Evolutionary conservation across 345 rosid genomes (phyloP), one percentile per base, ranked within the genome.

Genomic region (Zanthoxylum bungeanum): DNA sequence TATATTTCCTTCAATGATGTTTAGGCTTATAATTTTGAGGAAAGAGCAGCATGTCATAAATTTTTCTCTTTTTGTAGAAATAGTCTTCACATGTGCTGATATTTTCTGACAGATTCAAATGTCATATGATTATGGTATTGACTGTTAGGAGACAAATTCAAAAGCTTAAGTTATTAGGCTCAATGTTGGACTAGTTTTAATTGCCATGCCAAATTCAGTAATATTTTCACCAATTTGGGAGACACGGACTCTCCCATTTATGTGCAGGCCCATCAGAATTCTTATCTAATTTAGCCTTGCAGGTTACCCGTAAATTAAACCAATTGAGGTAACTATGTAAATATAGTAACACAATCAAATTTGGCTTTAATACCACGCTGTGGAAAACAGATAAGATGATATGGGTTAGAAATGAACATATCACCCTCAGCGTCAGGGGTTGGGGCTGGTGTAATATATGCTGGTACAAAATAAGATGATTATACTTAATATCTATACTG

Each of bases 11-110:
- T 14, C 21, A 61, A 46, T 64, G 57, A 24, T 9, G 50, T 53
- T 51, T 66, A 60, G 59, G 73, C 49, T 74, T 68, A 22, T 42
- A 49, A 47, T 30, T 19, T 44, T 36, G 28, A 62, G 34, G 49
- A 61, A 39, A 34, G 24, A 58, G 17, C 34, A 60, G 37, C 52
- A 65, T 47, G 16, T 19, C 46, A 56, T 37, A 60, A 39, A 21
- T 30, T 49, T 59, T 27, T 50, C 49, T 66, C 1, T 34, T 31
- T 17, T 10, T 37, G 28, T 52, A 24, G 16, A 42, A 28, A 11
- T n/a, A 21, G 4, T 33, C 50, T 47, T 34, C 17, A 22, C 44
- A 7, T 22, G 28, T 50, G 27, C 59, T 52, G 69, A n/a, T 37
- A 27, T 68, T 56, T 58, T 67, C 19, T 19, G 3, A n/a, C 28